Base-by-base conservation (phyloP, 2,329 filamentous ascomycete genomes). In the Torrubiellomyces zombiae region DNA sequence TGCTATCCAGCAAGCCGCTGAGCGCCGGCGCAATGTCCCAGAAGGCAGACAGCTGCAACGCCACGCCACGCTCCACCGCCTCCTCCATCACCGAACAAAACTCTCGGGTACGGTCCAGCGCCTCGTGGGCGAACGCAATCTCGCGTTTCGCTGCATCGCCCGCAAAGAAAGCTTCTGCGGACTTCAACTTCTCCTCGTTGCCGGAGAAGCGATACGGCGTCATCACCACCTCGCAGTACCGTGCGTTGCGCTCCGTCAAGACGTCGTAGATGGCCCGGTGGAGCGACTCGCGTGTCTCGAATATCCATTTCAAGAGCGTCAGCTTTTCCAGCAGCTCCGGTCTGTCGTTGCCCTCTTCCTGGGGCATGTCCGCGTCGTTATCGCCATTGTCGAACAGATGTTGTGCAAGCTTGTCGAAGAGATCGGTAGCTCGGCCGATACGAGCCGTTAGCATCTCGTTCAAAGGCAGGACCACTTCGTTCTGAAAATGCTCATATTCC, bases 21-120 rank as follows among this genome's bases (percentile, higher is more conserved):
- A 98, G 63, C 4, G 75, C 72, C 3, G 89, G 89, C 2, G 85
- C 86, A 40, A 95, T 92, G 44, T 98, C 89, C 89, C 89, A 98
- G 48, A 95, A 98, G 0, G 86, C 85, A 7, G 77, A 85, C 3
- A 94, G 65, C 51, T 95, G 89, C 28, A 82, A 69, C 45, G 94
- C 83, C 8, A 95, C 82, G 10, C 86, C 89, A 7, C 80, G 73
- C 12, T 74, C 72, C 13, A 93, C 85, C 28, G 89, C 89, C 38
- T 74, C 65, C 45, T 93, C 82, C 16, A 94, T 70, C 6, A 89
- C 69, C 23, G 66, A 63, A 37, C 80, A 64, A 44, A 95, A 85
- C 13, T 76, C 73, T 37, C 80, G 68, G 12, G 75, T 73, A 9
- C 89, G 73, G 34, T 69, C 63, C 16, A 85, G 56, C 1, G 75